Evolutionary conservation across 805 yeast genomes (phyloP).

Genomic region (Wickerhamiella spandovensis): DNA sequence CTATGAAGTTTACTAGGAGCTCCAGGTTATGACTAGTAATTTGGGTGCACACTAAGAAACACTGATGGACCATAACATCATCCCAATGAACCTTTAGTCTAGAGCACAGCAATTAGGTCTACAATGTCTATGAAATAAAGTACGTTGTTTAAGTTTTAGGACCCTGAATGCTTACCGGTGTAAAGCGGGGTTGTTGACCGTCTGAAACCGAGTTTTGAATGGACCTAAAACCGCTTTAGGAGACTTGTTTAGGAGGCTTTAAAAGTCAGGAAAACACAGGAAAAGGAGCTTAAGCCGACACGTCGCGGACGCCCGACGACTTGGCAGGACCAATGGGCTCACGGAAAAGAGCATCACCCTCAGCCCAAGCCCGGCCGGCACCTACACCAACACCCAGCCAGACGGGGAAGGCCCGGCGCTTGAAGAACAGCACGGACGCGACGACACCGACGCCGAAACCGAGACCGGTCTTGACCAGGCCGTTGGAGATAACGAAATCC

Average conservation of each 20-base stretch:
- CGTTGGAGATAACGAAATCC: conserved; percentile 93
- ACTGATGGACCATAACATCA: no score
- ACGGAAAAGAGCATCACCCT: conserved; percentile 94
- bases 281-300: conserved; percentile 16
- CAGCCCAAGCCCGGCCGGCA: conserved; percentile 93
- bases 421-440: conserved; percentile 78
- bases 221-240: no score
- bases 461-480: conserved; percentile 85
- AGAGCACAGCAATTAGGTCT: not conserved
- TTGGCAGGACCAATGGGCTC: conserved; percentile 7
- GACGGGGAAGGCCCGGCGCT: conserved; percentile 93
- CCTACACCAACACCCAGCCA: conserved; percentile 98
- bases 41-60: not conserved
- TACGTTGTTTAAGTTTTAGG: not conserved
- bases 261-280: not conserved
- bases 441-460: conserved; percentile 96
- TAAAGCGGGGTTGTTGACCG: not conserved
- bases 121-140: not conserved
- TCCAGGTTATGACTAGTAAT: not conserved
- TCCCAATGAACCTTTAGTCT: no score
- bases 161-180: not conserved
- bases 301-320: conserved; percentile 23
- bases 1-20: no score
- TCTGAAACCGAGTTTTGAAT: no score
- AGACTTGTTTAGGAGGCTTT: no score